Conservation (phyloP, 2,329 filamentous ascomycete genomes). For the Rutstroemia sydowiana region DNA sequence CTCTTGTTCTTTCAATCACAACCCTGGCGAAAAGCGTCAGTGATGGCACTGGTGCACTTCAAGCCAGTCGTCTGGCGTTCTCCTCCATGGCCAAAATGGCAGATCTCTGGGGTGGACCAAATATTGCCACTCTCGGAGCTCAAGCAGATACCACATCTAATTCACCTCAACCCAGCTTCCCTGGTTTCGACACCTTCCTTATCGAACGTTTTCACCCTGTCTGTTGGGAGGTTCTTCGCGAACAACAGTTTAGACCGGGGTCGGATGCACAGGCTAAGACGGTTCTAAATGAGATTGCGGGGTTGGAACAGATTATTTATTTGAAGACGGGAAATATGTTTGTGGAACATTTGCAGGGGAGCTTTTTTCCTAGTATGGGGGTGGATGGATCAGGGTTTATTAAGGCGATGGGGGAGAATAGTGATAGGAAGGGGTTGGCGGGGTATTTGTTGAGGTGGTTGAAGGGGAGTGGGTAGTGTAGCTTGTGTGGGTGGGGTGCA, state of each 20-base stretch:
- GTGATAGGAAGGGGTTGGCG: constrained; percentile 54
- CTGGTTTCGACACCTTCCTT: constrained; percentile 88
- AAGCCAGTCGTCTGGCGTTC: constrained; percentile 65
- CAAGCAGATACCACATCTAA: constrained; percentile 43
- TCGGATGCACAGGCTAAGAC: constrained; percentile 80
- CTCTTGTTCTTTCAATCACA: constrained; percentile 77
- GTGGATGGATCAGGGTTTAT: constrained; percentile 55
- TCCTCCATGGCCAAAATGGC: constrained; percentile 78
- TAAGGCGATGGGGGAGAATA: constrained; percentile 48
- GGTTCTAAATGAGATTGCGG: constrained; percentile 81
- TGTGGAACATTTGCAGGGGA: constrained; percentile 57
- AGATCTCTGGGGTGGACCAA: constrained; percentile 81
- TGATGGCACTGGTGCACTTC: constrained; percentile 49
- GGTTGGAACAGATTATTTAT: constrained; percentile 82
- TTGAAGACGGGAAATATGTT: constrained; percentile 82
- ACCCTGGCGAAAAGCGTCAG: constrained; percentile 72
- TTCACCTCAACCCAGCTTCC: constrained; percentile 53
- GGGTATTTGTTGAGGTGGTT: constrained; percentile 55
- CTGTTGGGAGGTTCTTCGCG: constrained; percentile 81
- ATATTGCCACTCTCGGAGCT: constrained; percentile 52
- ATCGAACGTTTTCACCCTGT: constrained; percentile 81
- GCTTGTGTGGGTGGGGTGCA: not conserved
- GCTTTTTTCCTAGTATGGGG: constrained; percentile 58
- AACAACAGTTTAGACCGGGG: constrained; percentile 70
- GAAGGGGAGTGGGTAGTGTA: constrained; percentile 31